A percentile compares a stretch with the other conserved stretches of the same genome.
Conservation (phyloP, 202 grass and related monocot species). For the Setaria italica region DNA sequence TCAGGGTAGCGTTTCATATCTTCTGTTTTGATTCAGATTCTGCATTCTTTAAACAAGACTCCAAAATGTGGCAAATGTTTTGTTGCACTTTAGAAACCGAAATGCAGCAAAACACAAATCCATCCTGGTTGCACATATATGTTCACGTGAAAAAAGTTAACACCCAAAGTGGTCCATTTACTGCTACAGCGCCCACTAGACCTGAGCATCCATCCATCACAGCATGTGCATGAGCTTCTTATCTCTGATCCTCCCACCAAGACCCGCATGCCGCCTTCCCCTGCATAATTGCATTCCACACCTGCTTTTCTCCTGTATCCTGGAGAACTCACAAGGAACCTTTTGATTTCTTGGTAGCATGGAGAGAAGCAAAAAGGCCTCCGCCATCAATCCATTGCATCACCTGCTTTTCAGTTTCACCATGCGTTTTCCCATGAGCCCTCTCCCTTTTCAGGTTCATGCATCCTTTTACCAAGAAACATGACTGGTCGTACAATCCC, state of each 20-base stretch:
- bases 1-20: background rate
- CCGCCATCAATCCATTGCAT: background rate
- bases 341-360: conserved; percentile 44
- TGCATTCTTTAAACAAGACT: background rate
- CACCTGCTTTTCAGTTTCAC: conserved; percentile 22
- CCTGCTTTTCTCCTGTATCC: conserved; percentile 34
- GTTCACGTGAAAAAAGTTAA: conserved; percentile 35
- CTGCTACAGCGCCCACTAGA: conserved; percentile 40
- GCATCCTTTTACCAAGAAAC: background rate
- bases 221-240: conserved; percentile 46
- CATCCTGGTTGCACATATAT: background rate
- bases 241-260: conserved; percentile 50
- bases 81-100: background rate
- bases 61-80: background rate
- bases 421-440: conserved; percentile 33
- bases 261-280: conserved; percentile 44
- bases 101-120: background rate
- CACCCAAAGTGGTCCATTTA: conserved; percentile 24
- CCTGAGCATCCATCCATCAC: conserved; percentile 51
- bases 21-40: background rate
- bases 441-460: background rate
- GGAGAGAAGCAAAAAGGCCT: background rate
- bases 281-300: conserved; percentile 40
- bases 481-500: background rate
- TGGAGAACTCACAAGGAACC: conserved; percentile 25